phyloP scores from a whole-genome alignment of 2,329 filamentous ascomycete species.

The Hirsutella minnesotensis region DNA sequence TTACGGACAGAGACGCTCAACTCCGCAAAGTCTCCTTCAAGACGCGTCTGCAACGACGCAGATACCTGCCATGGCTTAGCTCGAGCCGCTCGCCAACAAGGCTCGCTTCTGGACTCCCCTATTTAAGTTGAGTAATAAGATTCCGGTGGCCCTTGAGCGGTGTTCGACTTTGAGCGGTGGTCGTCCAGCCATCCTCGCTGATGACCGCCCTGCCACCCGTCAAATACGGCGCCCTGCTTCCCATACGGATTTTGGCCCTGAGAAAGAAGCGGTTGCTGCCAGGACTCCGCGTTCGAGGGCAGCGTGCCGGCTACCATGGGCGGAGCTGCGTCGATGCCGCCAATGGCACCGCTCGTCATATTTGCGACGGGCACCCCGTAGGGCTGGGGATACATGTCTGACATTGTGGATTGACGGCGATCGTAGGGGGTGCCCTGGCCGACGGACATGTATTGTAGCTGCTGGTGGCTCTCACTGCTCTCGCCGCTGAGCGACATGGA shows the following conservation, averaged over 20 bases:
- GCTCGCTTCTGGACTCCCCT: background rate
- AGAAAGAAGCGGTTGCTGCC: constrained; percentile 29
- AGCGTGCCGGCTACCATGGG: constrained; percentile 23
- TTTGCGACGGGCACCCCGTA: constrained; percentile 24
- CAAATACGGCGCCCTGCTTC: constrained; percentile 24
- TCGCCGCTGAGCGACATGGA: constrained; percentile 39
- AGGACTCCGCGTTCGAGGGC: constrained; percentile 26
- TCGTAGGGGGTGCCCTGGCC: constrained; percentile 28
- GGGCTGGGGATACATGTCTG: constrained; percentile 31
- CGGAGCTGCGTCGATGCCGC: constrained; percentile 14
- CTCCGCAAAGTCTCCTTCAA: no score
- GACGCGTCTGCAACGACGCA: no score
- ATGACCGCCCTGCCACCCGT: constrained; percentile 17
- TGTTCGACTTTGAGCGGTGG: constrained; percentile 3
- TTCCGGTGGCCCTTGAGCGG: constrained; percentile 7
- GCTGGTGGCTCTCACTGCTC: constrained; percentile 19
- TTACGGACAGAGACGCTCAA: no score
- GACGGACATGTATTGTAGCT: constrained; percentile 28
- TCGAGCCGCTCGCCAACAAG: background rate
- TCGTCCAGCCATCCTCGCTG: constrained; percentile 8
- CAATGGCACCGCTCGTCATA: constrained; percentile 22
- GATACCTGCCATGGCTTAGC: no score
- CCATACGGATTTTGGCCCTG: constrained; percentile 19
- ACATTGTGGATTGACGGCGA: constrained; percentile 26
- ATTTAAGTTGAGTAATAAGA: constrained; percentile 9